Evolutionary conservation across 2,329 filamentous ascomycete genomes (phyloP).

Genomic region (Fusarium stilboides): DNA sequence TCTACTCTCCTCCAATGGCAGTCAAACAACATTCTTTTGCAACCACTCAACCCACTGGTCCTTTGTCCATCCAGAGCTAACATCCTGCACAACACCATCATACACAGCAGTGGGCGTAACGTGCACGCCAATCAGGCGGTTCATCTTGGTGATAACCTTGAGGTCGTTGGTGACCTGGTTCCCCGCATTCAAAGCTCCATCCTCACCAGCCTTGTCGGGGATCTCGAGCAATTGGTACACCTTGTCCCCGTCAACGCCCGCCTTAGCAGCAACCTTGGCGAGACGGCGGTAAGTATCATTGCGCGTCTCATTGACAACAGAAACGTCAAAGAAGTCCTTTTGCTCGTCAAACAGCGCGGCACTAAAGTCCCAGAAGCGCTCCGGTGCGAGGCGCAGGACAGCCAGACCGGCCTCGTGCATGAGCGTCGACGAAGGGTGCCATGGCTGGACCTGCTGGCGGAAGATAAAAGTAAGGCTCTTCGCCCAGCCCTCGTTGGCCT

Average conservation of each 20-base stretch:
- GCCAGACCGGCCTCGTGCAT: constrained; percentile 88
- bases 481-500: constrained; percentile 69
- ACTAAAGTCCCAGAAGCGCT: constrained; percentile 86
- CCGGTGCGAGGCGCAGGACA: constrained; percentile 78
- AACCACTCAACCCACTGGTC: constrained; percentile 92
- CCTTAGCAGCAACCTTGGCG: constrained; percentile 77
- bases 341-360: constrained; percentile 76
- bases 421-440: constrained; percentile 90
- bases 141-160: constrained; percentile 86
- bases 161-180: constrained; percentile 89
- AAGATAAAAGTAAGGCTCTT: constrained; percentile 81
- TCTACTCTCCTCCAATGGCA: not conserved
- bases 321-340: constrained; percentile 86
- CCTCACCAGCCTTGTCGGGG: constrained; percentile 74
- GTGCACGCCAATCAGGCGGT: constrained; percentile 85
- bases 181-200: constrained; percentile 81
- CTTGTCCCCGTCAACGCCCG: constrained; percentile 79
- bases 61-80: constrained; percentile 83
- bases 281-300: constrained; percentile 88
- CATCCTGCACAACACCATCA: constrained; percentile 86
- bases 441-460: constrained; percentile 93
- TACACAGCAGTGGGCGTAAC: constrained; percentile 93
- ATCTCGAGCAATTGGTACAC: constrained; percentile 80
- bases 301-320: constrained; percentile 84
- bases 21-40: constrained; percentile 66